Base-by-base conservation (phyloP, 345 rosid genomes). In the Cochlearia excelsa region DNA sequence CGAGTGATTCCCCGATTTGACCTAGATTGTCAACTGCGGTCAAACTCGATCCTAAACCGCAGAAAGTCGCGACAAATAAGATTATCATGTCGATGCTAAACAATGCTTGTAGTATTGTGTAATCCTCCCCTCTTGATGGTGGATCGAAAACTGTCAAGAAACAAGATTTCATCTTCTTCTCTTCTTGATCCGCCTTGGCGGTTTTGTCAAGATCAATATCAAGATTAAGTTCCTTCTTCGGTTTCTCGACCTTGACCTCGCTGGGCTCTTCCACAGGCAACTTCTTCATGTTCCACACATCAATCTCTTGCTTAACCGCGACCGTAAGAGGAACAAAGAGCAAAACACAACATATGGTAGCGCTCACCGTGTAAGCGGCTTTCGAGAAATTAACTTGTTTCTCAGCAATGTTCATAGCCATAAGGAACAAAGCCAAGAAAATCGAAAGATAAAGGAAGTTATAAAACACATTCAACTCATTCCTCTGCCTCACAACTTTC, bases 21-120 rank as follows among this genome's bases (percentile, higher is more conserved):
- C 96, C 97, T 56, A 90, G 57, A 74, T 87, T 90, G 78, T 90
- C 94, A 3, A 85, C 81, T 0, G 97, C 91, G 3, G 97, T 83
- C 57, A 90, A 77, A 63, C 95, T 90, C 2, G 84, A 71, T 4
- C 95, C 95, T 28, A 87, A 74, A 26, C 93, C 95, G 49, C 87
- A 86, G 0, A 84, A 72, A 11, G 95, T 85, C 0, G 95, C 86
- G 0, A 77, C 37, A 50, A 85, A 87, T 9, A 87, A 45, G 29
- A 76, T 75, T 26, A 80, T 48, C 95, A 87, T 90, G 73, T 90
- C 97, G 0, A 73, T 30, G 77, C 95, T 90, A 0, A 80, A 49
- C 42, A 90, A 74, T 30, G 95, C 95, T 70, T 90, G 97, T 26
- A 90, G 59, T 48, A 87, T 87, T 7, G 88, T 90, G 87, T 87